Conservation (phyloP, 805 yeast genomes). For the Suhomyces prunicola region DNA sequence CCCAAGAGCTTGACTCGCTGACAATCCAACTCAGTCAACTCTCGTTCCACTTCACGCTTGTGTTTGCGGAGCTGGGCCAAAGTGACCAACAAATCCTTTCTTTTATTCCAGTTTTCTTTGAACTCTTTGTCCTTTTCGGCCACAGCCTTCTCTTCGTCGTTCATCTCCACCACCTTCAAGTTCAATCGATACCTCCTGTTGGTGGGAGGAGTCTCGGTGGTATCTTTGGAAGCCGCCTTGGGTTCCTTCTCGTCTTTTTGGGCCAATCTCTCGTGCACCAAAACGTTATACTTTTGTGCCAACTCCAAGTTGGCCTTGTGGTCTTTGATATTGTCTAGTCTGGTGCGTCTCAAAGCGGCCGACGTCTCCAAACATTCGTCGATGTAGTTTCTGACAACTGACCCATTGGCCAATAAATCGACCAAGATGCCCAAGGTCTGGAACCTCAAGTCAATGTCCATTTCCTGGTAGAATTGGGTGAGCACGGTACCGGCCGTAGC, state of each 20-base stretch:
- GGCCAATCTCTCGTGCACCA: slow-evolving; percentile 18
- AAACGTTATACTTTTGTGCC: slow-evolving; percentile 36
- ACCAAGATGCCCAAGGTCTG: slow-evolving; percentile 59
- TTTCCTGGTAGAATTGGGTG: slow-evolving; percentile 51
- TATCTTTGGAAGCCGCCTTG: not conserved
- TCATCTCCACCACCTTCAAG: slow-evolving; percentile 32
- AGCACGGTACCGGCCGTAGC: slow-evolving; percentile 50
- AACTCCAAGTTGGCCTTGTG: slow-evolving; percentile 51
- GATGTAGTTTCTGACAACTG: slow-evolving; percentile 56
- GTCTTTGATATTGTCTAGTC: slow-evolving; percentile 64
- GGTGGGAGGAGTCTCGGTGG: not conserved
- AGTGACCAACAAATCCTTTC: slow-evolving; percentile 38
- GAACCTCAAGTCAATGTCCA: slow-evolving; percentile 55
- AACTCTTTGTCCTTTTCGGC: slow-evolving; percentile 43
- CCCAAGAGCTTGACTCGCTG: slow-evolving; percentile 79
- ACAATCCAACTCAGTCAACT: slow-evolving; percentile 65
- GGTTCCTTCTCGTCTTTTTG: slow-evolving; percentile 2
- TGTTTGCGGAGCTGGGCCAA: slow-evolving; percentile 47
- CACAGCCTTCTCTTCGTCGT: slow-evolving; percentile 35
- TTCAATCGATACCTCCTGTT: slow-evolving; percentile 10
- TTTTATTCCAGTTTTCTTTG: slow-evolving; percentile 40
- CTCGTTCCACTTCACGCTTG: slow-evolving; percentile 54
- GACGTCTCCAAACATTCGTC: slow-evolving; percentile 68
- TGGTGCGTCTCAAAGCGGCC: slow-evolving; percentile 58
- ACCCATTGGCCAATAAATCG: slow-evolving; percentile 57